Evolutionary conservation across 2,329 filamentous ascomycete genomes (phyloP), one percentile per base, ranked within the genome.

Genomic region (Arthrobotrys iridis): DNA sequence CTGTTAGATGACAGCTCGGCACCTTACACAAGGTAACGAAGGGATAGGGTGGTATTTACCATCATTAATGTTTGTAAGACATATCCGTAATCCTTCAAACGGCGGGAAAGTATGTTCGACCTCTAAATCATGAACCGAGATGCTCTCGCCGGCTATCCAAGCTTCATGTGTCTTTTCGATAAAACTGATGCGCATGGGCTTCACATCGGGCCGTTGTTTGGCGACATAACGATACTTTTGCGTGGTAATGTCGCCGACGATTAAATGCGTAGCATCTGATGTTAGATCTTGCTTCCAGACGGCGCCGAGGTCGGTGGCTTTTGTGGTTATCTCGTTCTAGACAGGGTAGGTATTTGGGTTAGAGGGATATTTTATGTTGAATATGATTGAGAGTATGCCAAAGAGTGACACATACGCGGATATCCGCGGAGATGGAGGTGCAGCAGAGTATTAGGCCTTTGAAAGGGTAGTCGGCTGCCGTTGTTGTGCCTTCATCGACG

Each of bases 181-280:
- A 92, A 93, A 99, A 80, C 88, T 87, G n/a, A 90, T 88, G 45
- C 88, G 88, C 84, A 99, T 89, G 57, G 93, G 90, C 81, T 88
- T 89, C 80, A 99, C 90, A 80, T 99, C 95, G 52, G 90, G 89
- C 60, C 95, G 88, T 81, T 94, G 91, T 80, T 90, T 92, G 63
- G 94, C 95, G 80, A 98, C 94, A 85, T 96, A 97, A 82, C 90
- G 91, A 83, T 99, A 99, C 82, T 99, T 99, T 57, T 91, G 88
- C 0, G 94, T 98, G 81, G 94, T 88, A 80, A 93, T 91, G 79
- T 91, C 90, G 81, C 93, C 95, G 76, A 97, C 92, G 77, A 99
- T 87, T 50, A 99, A 88, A 84, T 99, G 95, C 3, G 95, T 98
- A 52, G 96, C 93, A 82, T 97, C 93, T 67, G 91, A 92, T n/a